Evolutionary conservation across 192 early-diverging fungal species (phyloP).

Genomic region (Linnemannia zychae): DNA sequence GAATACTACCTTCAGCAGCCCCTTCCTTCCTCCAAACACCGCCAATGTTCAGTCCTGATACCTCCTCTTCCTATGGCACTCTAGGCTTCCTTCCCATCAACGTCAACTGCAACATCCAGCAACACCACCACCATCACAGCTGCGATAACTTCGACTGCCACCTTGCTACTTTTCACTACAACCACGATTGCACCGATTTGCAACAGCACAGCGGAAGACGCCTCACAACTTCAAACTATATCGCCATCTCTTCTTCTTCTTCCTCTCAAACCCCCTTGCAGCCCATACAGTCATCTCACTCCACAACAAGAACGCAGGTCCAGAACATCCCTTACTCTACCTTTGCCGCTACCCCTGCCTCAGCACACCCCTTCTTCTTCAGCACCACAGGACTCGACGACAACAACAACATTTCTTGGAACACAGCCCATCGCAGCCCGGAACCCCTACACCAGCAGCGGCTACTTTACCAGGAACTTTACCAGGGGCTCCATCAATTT

Average conservation of each 20-base stretch:
- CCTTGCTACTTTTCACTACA: background rate
- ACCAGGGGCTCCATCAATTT: background rate
- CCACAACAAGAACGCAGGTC: background rate
- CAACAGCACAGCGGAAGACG: background rate
- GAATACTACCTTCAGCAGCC: background rate
- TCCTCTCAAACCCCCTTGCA: background rate
- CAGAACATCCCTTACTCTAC: slow-evolving; percentile 16
- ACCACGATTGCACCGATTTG: background rate
- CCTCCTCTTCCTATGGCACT: slow-evolving; percentile 12
- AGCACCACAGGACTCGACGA: background rate
- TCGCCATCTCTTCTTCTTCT: background rate
- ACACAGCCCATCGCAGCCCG: background rate
- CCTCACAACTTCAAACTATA: background rate
- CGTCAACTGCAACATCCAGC: background rate
- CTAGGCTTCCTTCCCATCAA: slow-evolving; percentile 11
- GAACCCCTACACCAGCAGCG: slow-evolving; percentile 1
- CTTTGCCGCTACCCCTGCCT: background rate
- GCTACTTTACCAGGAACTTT: background rate
- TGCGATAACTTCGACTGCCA: background rate
- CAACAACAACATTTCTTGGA: background rate
- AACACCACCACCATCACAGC: background rate
- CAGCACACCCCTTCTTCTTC: background rate
- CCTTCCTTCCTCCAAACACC: background rate
- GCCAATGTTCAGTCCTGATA: slow-evolving; percentile 30
- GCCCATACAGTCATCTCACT: background rate